phyloP scores from a whole-genome alignment of 768 basidiomycete species.

The Suillus plorans region DNA sequence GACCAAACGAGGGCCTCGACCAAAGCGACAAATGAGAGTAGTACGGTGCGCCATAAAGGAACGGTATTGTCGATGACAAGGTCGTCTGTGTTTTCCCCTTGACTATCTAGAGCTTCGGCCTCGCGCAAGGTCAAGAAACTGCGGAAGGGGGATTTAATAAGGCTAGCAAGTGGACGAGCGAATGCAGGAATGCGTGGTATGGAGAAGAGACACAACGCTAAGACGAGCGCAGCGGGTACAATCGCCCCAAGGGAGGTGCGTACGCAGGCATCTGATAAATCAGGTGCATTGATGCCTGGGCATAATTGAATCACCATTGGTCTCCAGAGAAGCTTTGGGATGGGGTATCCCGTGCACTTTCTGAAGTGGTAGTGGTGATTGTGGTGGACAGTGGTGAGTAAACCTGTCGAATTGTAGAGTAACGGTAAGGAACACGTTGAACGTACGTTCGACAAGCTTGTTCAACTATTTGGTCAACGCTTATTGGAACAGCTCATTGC shows the following conservation, averaged over 20 bases:
- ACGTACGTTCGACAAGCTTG: too few relatives aligned
- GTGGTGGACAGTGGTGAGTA: too few relatives aligned
- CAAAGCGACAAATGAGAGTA: slow-evolving; percentile 58
- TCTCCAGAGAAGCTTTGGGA: neutral
- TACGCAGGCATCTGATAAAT: slow-evolving; percentile 47
- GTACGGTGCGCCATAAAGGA: slow-evolving; percentile 60
- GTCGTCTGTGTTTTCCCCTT: slow-evolving; percentile 1
- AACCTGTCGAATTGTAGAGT: too few relatives aligned
- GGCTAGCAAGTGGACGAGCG: slow-evolving; percentile 16
- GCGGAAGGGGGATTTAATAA: slow-evolving; percentile 30
- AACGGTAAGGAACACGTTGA: too few relatives aligned
- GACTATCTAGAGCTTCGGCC: slow-evolving; percentile 48
- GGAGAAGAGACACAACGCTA: slow-evolving; percentile 39
- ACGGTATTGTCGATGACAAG: slow-evolving; percentile 12
- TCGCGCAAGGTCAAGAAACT: slow-evolving; percentile 52
- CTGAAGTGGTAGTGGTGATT: neutral
- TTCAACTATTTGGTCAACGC: too few relatives aligned
- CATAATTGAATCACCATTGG: slow-evolving; percentile 14
- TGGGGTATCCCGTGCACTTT: neutral
- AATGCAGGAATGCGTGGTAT: slow-evolving; percentile 28
- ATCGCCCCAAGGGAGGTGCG: slow-evolving; percentile 53
- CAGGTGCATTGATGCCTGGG: slow-evolving; percentile 21
- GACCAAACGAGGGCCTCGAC: slow-evolving; percentile 59
- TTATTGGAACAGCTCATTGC: too few relatives aligned
- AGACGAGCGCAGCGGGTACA: slow-evolving; percentile 46